These are phyloP conservation scores for Antitrichia curtipendula DNA, from an alignment of 225 moss, liverwort and hornwort genomes.

Conservation along the genomic window DNA sequence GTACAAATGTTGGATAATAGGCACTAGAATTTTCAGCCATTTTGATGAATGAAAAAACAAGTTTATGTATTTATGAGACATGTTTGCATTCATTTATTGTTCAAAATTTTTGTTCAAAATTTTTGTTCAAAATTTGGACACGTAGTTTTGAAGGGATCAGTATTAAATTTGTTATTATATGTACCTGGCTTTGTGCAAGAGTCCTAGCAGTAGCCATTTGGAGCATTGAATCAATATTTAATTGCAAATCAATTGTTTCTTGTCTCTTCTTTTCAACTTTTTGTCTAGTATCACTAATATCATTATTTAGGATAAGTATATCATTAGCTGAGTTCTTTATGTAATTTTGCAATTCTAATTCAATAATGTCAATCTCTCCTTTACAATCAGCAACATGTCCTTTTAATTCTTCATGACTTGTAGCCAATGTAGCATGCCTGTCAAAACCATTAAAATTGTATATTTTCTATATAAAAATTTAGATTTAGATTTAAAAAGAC, in stretches of 20 bases:
- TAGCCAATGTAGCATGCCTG: conserved; percentile 64
- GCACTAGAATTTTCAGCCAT: background rate
- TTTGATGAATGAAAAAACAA: background rate
- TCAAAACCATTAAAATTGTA: background rate
- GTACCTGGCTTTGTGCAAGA: conserved; percentile 49
- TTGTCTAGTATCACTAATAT: conserved; percentile 20
- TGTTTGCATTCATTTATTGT: background rate
- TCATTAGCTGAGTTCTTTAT: conserved; percentile 32
- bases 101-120: no score
- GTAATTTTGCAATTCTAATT: conserved; percentile 32
- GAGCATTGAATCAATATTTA: conserved; percentile 49
- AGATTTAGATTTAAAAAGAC: no score
- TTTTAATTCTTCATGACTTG: conserved; percentile 54
- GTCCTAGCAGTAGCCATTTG: conserved; percentile 38
- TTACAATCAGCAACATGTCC: conserved; percentile 35
- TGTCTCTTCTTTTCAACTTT: conserved; percentile 29
- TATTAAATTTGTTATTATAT: background rate
- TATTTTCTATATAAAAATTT: background rate
- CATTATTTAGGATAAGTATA: conserved; percentile 56
- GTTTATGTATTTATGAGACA: no score
- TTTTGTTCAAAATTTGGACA: no score
- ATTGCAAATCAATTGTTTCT: conserved; percentile 40
- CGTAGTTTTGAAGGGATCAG: no score
- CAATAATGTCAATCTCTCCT: conserved; percentile 26
- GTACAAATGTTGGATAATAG: no score